phyloP scores from a whole-genome alignment of 2,329 filamentous ascomycete genomes.

The Xenosphaeropsis pyriputrescens region DNA sequence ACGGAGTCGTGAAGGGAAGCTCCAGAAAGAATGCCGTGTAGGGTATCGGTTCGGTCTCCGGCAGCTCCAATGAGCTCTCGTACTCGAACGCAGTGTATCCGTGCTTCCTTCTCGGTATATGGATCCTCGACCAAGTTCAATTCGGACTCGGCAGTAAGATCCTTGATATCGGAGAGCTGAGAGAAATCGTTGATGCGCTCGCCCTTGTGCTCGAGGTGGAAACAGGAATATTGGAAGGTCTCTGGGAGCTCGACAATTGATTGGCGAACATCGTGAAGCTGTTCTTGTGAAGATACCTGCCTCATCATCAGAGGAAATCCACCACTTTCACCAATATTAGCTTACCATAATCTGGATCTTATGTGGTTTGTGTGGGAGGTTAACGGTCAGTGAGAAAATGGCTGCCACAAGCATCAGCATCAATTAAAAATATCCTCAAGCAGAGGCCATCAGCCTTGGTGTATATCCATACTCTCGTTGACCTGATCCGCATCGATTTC shows the following conservation, averaged over 20 bases:
- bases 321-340: constrained; percentile 6
- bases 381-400: constrained; percentile 53
- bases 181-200: constrained; percentile 90
- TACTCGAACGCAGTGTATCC: constrained; percentile 83
- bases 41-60: constrained; percentile 72
- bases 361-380: constrained; percentile 65
- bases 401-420: constrained; percentile 21
- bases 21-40: constrained; percentile 76
- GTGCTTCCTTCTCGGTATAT: constrained; percentile 96
- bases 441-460: not conserved
- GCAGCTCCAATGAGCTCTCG: constrained; percentile 88
- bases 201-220: constrained; percentile 87
- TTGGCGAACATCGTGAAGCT: constrained; percentile 93
- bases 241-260: constrained; percentile 86
- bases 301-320: constrained; percentile 2
- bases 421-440: constrained; percentile 1
- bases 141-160: constrained; percentile 62
- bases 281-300: constrained; percentile 82
- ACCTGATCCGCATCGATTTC: constrained; percentile 13
- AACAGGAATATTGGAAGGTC: constrained; percentile 96
- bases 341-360: constrained; percentile 77
- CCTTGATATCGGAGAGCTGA: constrained; percentile 77
- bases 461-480: constrained; percentile 13
- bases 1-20: constrained; percentile 78
- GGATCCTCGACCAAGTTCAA: constrained; percentile 80